These are phyloP conservation scores for Collybia mongolica DNA, from an alignment of 768 basidiomycete species.

Conservation along the genomic window DNA sequence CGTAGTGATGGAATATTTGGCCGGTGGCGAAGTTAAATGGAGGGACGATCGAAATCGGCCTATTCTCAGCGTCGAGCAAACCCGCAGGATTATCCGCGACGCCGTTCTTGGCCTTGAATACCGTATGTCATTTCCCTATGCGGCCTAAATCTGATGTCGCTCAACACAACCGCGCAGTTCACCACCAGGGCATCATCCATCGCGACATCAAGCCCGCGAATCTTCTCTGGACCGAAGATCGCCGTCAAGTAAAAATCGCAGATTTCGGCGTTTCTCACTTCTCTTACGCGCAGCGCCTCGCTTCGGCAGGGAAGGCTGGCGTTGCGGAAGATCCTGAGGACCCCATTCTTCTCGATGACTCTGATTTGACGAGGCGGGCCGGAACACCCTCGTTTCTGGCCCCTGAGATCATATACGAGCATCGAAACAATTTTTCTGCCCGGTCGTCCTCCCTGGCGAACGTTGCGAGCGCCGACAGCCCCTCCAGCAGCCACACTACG, in stretches of 20 bases:
- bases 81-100: slow-evolving; percentile 86
- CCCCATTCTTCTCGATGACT: slow-evolving; percentile 76
- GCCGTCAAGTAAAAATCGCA: slow-evolving; percentile 90
- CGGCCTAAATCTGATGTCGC: slow-evolving; percentile 3
- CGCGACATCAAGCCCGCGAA: slow-evolving; percentile 99
- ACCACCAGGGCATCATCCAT: slow-evolving; percentile 97
- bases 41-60: slow-evolving; percentile 62
- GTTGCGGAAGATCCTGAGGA: slow-evolving; percentile 48
- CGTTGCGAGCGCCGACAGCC: slow-evolving; percentile 5
- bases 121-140: slow-evolving; percentile 61
- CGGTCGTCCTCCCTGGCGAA: slow-evolving; percentile 15
- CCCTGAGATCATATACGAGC: slow-evolving; percentile 87
- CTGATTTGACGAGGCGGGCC: slow-evolving; percentile 85
- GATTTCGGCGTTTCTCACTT: slow-evolving; percentile 99
- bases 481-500: slow-evolving; percentile 27
- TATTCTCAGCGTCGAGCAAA: slow-evolving; percentile 79
- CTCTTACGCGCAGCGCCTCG: slow-evolving; percentile 82
- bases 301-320: slow-evolving; percentile 52
- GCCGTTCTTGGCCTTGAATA: slow-evolving; percentile 95
- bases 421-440: slow-evolving; percentile 30
- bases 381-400: slow-evolving; percentile 97
- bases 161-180: slow-evolving; percentile 55
- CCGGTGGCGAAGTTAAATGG: slow-evolving; percentile 96
- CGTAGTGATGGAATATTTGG: slow-evolving; percentile 93
- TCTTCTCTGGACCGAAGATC: slow-evolving; percentile 86